A percentile compares a stretch with the other conserved stretches of the same genome.
Conservation (phyloP, 306 rosid genomes). For the Cajanus cajan region DNA sequence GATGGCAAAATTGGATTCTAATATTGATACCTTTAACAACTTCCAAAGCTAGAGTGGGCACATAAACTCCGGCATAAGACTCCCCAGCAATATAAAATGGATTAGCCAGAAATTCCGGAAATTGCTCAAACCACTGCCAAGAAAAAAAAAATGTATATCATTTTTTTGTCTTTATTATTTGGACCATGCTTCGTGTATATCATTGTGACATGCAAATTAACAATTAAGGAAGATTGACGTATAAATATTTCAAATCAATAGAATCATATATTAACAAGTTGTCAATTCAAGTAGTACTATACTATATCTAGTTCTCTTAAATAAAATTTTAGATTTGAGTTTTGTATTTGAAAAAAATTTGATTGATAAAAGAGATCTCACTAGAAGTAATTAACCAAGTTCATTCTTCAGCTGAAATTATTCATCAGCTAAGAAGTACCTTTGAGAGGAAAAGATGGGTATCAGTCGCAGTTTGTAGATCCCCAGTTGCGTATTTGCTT, state of each 20-base stretch:
- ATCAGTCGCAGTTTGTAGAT: constrained; percentile 73
- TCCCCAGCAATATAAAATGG: constrained; percentile 76
- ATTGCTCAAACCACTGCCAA: constrained; percentile 72
- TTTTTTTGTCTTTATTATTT: not conserved
- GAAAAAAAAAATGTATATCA: not conserved
- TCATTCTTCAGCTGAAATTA: too few relatives aligned
- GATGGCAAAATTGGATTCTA: not conserved
- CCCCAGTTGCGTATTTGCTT: constrained; percentile 61
- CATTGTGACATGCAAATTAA: not conserved
- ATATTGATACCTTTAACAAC: constrained; percentile 48
- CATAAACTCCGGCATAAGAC: constrained; percentile 81
- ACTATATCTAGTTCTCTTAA: too few relatives aligned
- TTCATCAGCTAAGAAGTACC: too few relatives aligned
- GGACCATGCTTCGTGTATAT: not conserved
- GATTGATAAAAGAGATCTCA: too few relatives aligned
- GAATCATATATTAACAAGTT: too few relatives aligned
- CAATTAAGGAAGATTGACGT: not conserved
- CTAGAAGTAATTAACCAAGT: too few relatives aligned
- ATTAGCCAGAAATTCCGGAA: constrained; percentile 64
- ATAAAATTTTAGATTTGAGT: too few relatives aligned
- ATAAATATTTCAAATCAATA: not conserved
- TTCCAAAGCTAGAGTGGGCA: constrained; percentile 70
- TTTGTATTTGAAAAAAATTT: too few relatives aligned
- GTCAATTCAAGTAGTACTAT: too few relatives aligned
- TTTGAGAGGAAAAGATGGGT: constrained; percentile 69